Base-by-base conservation (phyloP, 768 basidiomycete species). In the Lentinus brumalis region DNA sequence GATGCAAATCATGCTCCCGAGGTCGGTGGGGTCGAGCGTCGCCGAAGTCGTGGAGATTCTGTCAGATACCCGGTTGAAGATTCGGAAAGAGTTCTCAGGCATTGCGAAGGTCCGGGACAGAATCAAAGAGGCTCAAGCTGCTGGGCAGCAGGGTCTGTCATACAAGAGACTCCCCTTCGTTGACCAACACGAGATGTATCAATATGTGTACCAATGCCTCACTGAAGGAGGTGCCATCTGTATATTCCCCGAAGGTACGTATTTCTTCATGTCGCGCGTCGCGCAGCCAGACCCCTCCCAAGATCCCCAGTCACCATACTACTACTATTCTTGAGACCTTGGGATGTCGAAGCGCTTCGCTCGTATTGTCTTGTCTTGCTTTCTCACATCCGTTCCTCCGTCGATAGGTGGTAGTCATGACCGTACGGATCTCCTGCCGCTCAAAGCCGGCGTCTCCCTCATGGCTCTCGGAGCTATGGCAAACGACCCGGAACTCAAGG, bases 381-480 rank as follows among this genome's bases (percentile, higher is more conserved):
- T 30, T 86, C 85, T 38, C 89, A 89, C 67, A 89, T 89, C 72
- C 88, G 89, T 85, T 21, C 29, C 26, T 31, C 10, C 29, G 51
- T 41, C n/a, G 26, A 52, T 2, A 39, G 56, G 32, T 67, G 97
- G 97, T 57, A 98, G 96, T 60, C 97, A 99, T 74, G 97, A 99
- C 75, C 89, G 97, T 42, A 96, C 93, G 9, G 95, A 98, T 74
- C 83, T 98, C 52, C 84, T 98, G 18, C 97, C 97, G 2, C 82
- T 99, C 42, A 99, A 99, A 76, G 97, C 97, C 31, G 97, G 97
- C 5, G 96, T 98, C 39, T 91, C 95, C 1, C 85, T 98, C 68
- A 98, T 99, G 96, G 96, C 97, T 26, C 82, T 99, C 9, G 97
- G 97, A 29, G 96, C 97, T 5, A 96, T 98, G 94, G 92, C 92